These are phyloP conservation scores for Candida dubliniensis DNA, from an alignment of 1,139 yeast species.

Conservation along the genomic window DNA sequence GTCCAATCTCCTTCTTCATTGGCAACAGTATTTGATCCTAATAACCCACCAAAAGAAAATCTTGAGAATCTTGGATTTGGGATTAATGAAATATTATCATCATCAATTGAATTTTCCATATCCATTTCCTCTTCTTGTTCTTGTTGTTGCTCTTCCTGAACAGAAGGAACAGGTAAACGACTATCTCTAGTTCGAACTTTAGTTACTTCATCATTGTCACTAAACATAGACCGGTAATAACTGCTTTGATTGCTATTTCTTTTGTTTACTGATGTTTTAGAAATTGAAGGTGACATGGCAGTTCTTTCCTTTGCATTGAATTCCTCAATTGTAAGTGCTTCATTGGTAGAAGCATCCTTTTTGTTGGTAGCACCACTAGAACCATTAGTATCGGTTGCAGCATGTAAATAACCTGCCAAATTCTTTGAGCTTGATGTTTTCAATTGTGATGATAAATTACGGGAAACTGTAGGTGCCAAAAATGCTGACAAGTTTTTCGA, in stretches of 20 bases:
- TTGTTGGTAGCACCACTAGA: constrained; percentile 4
- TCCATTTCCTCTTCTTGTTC: constrained; percentile 6
- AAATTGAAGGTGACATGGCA: constrained; percentile 3
- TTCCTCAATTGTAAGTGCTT: constrained; percentile 9
- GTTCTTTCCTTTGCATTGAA: constrained; percentile 12
- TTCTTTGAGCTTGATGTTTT: constrained; percentile 49
- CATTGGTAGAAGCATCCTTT: constrained; percentile 1
- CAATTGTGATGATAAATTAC: constrained; percentile 15
- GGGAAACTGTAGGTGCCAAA: constrained; percentile 17
- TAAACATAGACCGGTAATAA: constrained; percentile 25
- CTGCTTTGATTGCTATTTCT: constrained; percentile 12
- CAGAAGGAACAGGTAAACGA: neutral
- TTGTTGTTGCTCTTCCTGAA: constrained; percentile 1
- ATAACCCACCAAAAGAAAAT: constrained; percentile 44
- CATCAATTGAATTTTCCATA: constrained; percentile 5
- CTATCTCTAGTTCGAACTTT: constrained; percentile 5
- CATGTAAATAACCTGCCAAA: constrained; percentile 30
- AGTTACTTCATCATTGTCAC: constrained; percentile 25
- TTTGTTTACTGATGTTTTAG: constrained; percentile 9
- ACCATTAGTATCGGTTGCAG: constrained; percentile 3
- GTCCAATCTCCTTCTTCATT: constrained; percentile 32
- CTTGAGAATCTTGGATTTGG: constrained; percentile 50
- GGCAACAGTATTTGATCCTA: constrained; percentile 21
- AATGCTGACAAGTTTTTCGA: constrained; percentile 42
- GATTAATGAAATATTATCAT: constrained; percentile 21